These are phyloP conservation scores for Lasiosphaeris hirsuta DNA, from an alignment of 495 filamentous ascomycete genomes.

Conservation along the genomic window DNA sequence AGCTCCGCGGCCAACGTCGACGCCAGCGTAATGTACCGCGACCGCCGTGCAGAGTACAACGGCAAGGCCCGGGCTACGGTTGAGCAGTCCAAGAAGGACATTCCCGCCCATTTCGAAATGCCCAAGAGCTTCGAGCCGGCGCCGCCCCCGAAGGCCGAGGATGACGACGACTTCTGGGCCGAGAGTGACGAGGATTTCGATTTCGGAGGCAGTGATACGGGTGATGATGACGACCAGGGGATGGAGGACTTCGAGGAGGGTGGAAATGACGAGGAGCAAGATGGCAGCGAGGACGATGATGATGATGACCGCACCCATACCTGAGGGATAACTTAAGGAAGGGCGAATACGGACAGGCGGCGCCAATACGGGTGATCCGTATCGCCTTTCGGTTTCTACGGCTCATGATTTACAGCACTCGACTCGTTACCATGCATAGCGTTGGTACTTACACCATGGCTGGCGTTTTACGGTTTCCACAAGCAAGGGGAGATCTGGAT, in stretches of 20 bases:
- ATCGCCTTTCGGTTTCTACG: too few relatives aligned
- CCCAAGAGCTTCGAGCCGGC: slow-evolving; percentile 63
- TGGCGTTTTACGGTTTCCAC: background rate
- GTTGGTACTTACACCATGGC: background rate
- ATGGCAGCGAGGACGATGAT: slow-evolving; percentile 40
- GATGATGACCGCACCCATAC: slow-evolving; percentile 18
- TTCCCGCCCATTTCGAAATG: slow-evolving; percentile 81
- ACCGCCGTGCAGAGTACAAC: slow-evolving; percentile 65
- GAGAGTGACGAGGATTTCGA: slow-evolving; percentile 78
- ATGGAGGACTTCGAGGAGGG: slow-evolving; percentile 49
- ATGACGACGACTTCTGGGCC: slow-evolving; percentile 79
- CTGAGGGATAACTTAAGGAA: slow-evolving; percentile 8
- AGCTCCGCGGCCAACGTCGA: slow-evolving; percentile 94
- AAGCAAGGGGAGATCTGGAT: background rate
- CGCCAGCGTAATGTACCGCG: slow-evolving; percentile 80
- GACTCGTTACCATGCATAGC: slow-evolving; percentile 6
- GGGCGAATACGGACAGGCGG: background rate
- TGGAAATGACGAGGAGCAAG: slow-evolving; percentile 29
- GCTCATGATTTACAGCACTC: too few relatives aligned
- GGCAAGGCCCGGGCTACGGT: slow-evolving; percentile 64
- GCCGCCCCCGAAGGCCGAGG: slow-evolving; percentile 61
- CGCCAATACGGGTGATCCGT: too few relatives aligned
- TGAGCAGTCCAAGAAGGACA: slow-evolving; percentile 68
- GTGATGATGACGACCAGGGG: slow-evolving; percentile 55
- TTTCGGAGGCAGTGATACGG: slow-evolving; percentile 70